phyloP scores from a whole-genome alignment of 331 rosid genomes.

The Erythrophleum ivorense region DNA sequence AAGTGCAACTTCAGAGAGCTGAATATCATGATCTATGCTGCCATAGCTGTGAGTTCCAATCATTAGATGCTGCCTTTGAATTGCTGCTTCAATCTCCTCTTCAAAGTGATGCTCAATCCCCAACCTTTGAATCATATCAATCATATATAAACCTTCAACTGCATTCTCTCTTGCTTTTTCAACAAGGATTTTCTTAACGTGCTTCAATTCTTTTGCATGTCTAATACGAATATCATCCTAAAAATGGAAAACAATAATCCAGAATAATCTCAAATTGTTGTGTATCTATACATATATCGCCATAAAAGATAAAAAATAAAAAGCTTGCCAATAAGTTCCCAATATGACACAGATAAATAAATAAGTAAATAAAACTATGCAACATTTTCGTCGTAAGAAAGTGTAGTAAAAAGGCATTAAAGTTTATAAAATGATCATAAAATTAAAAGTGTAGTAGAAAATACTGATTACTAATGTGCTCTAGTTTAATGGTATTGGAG shows the following conservation, averaged over 20 bases:
- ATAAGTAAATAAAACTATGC: no score
- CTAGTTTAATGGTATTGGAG: no score
- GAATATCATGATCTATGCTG: constrained; percentile 27
- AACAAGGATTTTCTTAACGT: not conserved
- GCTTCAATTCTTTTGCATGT: constrained; percentile 14
- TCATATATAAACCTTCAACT: constrained; percentile 39
- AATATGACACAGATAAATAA: no score
- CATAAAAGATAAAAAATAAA: no score
- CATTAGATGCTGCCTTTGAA: constrained; percentile 26
- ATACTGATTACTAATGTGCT: no score
- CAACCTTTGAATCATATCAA: constrained; percentile 51
- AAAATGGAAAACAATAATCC: not conserved
- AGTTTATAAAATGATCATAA: no score
- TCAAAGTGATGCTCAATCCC: constrained; percentile 51
- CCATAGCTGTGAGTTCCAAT: not conserved
- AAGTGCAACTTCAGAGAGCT: constrained; percentile 43
- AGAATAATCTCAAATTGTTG: no score
- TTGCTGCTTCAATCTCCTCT: constrained; percentile 50
- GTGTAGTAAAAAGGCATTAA: no score
- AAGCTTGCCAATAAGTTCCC: no score
- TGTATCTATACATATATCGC: no score
- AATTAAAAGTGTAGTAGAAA: no score
- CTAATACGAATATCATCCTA: constrained; percentile 21
- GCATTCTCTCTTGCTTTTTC: constrained; percentile 33
- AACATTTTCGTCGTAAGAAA: no score